Percentiles rank a stretch among this genome's conserved stretches.
Evolutionary conservation across 345 rosid species (phyloP).

Genomic region (Syzygium oleosum): DNA sequence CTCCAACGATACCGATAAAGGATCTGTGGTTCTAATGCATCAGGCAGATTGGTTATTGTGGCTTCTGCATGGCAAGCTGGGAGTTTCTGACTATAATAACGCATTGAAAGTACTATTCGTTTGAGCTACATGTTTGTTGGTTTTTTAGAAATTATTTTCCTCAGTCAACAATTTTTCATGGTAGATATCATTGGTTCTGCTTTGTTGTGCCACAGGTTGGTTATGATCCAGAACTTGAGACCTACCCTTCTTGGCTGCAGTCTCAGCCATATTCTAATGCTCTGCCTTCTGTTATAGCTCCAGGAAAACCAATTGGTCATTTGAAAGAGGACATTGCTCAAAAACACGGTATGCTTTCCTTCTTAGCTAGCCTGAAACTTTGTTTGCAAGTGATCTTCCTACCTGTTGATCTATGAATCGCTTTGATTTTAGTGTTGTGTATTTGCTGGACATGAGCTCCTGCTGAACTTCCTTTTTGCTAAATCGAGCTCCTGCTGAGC

Average conservation of each 20-base stretch:
- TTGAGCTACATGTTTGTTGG: not conserved
- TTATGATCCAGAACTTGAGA: constrained; percentile 82
- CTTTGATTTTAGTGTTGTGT: not conserved
- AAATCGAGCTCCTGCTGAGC: not conserved
- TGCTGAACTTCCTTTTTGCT: not conserved
- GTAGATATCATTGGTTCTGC: not conserved
- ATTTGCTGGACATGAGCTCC: not conserved
- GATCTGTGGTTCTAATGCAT: constrained; percentile 59
- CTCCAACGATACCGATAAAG: constrained; percentile 20
- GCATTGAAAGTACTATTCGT: constrained; percentile 60
- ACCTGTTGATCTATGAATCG: not conserved
- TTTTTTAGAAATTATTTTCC: not conserved
- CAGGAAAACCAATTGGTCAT: constrained; percentile 62
- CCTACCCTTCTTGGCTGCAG: constrained; percentile 80
- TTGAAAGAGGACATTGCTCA: constrained; percentile 49
- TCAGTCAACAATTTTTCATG: not conserved
- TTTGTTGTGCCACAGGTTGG: constrained; percentile 51
- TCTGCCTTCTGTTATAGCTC: constrained; percentile 68
- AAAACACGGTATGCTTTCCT: constrained; percentile 36
- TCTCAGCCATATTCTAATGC: constrained; percentile 71
- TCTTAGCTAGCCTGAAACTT: not conserved
- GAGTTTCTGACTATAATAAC: constrained; percentile 86
- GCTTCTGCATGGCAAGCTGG: constrained; percentile 89
- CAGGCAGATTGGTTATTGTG: constrained; percentile 97
- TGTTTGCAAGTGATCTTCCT: not conserved